Conservation (phyloP, 495 filamentous ascomycete species). For the Neohortaea acidophila region DNA sequence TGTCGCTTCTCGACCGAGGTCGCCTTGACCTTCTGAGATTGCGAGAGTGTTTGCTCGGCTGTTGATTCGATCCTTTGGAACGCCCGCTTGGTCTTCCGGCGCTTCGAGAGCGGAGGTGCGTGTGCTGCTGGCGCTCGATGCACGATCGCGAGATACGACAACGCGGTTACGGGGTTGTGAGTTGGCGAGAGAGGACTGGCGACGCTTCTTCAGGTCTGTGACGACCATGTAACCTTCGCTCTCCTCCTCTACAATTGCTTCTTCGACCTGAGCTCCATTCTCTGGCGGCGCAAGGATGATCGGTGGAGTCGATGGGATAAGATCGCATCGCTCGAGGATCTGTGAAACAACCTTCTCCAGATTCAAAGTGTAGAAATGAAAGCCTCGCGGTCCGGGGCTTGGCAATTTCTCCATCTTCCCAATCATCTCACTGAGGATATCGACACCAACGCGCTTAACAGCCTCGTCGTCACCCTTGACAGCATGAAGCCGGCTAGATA, state of each 20-base stretch:
- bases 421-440: conserved; percentile 56
- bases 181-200: conserved; percentile 33
- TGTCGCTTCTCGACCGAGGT: conserved; percentile 86
- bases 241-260: conserved; percentile 36
- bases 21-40: conserved; percentile 81
- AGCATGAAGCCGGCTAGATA: conserved; percentile 57
- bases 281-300: conserved; percentile 1
- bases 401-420: conserved; percentile 49
- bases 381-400: conserved; percentile 49
- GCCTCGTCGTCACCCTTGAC: conserved; percentile 83
- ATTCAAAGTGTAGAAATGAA: conserved; percentile 96
- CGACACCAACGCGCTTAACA: conserved; percentile 55
- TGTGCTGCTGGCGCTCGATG: conserved; percentile 30
- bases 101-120: conserved; percentile 45
- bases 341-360: conserved; percentile 92
- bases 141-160: conserved; percentile 60
- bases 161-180: conserved; percentile 68
- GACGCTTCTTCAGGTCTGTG: conserved; percentile 17
- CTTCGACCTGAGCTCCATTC: conserved; percentile 30
- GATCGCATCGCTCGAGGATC: conserved; percentile 68
- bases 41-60: conserved; percentile 67
- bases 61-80: conserved; percentile 43
- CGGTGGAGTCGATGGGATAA: conserved; percentile 43
- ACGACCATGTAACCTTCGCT: conserved; percentile 19
- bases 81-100: conserved; percentile 45